A percentile compares a stretch with the other conserved stretches of the same genome.
phyloP scores from a whole-genome alignment of 371 early-diverging fungal species.

The Apophysomyces ossiformis region DNA sequence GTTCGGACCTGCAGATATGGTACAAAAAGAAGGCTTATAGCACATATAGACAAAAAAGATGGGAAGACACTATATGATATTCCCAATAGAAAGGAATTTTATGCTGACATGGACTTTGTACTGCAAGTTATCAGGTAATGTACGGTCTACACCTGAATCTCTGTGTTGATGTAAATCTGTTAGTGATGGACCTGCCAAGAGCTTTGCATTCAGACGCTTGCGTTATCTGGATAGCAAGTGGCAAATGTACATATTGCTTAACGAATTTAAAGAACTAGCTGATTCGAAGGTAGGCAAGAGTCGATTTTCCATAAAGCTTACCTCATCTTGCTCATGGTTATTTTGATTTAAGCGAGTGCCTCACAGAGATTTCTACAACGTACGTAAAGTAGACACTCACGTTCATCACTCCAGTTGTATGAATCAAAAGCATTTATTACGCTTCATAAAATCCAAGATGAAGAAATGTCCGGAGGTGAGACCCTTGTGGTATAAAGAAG shows the following conservation, averaged over 20 bases:
- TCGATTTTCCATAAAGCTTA: not conserved
- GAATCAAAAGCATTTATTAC: constrained; percentile 98
- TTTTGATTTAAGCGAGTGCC: constrained; percentile 66
- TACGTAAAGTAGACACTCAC: constrained; percentile 99
- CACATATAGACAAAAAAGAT: constrained; percentile 23
- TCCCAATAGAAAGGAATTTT: constrained; percentile 89
- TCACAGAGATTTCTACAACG: constrained; percentile 98
- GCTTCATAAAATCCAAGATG: constrained; percentile 97
- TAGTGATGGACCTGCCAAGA: constrained; percentile 94
- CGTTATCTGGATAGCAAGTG: constrained; percentile 95
- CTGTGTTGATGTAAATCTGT: not conserved
- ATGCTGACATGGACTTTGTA: constrained; percentile 86
- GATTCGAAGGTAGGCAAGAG: constrained; percentile 74
- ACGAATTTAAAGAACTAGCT: constrained; percentile 95
- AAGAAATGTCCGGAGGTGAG: constrained; percentile 79
- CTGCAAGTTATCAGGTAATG: constrained; percentile 71
- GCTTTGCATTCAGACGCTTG: constrained; percentile 92
- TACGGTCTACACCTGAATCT: not conserved
- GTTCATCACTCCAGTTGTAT: constrained; percentile 97
- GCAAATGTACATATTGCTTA: constrained; percentile 90
- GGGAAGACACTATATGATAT: constrained; percentile 56
- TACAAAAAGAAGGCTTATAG: constrained; percentile 10
- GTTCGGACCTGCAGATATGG: constrained; percentile 19
- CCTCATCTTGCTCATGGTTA: constrained; percentile 2
- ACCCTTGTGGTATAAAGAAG: not conserved